These are phyloP conservation scores for Quercus parvula DNA, from an alignment of 306 rosid species.

Conservation along the genomic window DNA sequence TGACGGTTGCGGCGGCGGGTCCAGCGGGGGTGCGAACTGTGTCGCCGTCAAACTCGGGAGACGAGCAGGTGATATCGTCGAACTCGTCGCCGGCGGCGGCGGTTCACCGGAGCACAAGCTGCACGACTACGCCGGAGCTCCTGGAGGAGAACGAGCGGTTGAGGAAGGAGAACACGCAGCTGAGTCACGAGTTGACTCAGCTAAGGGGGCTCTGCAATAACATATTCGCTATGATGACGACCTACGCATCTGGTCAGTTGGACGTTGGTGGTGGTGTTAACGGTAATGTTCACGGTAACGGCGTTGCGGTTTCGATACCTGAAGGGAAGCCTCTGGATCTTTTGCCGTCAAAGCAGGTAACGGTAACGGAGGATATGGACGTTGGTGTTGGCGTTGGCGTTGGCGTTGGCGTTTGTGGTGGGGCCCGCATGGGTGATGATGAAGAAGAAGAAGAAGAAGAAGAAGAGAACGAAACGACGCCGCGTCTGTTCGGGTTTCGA, in stretches of 20 bases:
- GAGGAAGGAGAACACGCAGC: slow-evolving; percentile 73
- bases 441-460: neutral
- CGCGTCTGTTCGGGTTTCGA: slow-evolving; percentile 78
- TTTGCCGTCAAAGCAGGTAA: slow-evolving; percentile 24
- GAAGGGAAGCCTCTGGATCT: slow-evolving; percentile 51
- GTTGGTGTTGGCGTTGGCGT: neutral
- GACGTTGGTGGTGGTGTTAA: slow-evolving; percentile 30
- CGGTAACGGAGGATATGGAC: slow-evolving; percentile 9
- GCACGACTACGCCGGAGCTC: slow-evolving; percentile 64
- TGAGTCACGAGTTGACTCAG: slow-evolving; percentile 75
- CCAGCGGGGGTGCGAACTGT: slow-evolving; percentile 19
- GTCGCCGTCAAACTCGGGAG: slow-evolving; percentile 81
- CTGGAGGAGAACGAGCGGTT: slow-evolving; percentile 81
- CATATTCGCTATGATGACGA: slow-evolving; percentile 67
- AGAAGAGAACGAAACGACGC: slow-evolving; percentile 26
- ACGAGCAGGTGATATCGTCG: slow-evolving; percentile 85
- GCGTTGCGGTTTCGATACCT: neutral
- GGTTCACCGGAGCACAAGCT: slow-evolving; percentile 50
- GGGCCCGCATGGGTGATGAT: neutral
- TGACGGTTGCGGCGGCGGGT: slow-evolving; percentile 37
- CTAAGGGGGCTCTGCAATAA: slow-evolving; percentile 70
- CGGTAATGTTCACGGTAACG: no score
- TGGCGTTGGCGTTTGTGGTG: neutral
- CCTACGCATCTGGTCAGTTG: slow-evolving; percentile 58
- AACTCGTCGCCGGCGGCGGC: slow-evolving; percentile 64